Base-by-base conservation (phyloP, 2,329 filamentous ascomycete genomes). In the Dactylellina drechsleri region DNA sequence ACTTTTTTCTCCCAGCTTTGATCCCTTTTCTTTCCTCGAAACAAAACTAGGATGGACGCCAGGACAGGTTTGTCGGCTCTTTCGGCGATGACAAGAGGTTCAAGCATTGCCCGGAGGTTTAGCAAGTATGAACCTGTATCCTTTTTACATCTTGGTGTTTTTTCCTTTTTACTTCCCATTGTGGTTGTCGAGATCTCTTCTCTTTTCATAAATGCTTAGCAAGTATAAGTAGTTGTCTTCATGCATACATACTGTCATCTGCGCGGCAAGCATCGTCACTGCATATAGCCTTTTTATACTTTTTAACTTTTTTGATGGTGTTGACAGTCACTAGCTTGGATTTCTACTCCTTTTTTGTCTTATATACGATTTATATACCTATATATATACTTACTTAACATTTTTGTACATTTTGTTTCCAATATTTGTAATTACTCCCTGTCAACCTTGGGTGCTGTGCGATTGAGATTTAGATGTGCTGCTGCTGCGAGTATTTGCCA, bases 81-180 rank as follows among this genome's bases (percentile, higher is more conserved):
- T 74, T 59, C 70, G 70, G 70, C 70, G 70, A 74, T 74, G 70
- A 74, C 70, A 74, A 74, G 62, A 74, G 68, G 70, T 74, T 74
- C 70, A 74, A 74, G 70, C 70, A 74, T 74, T 74, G 70, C 64
- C 70, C 70, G 70, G 57, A 59, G 56, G 70, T 74, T 57, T 64
- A 64, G 62, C 62, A 74, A 67, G 62, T 36, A 67, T 45, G 70
- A 41, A 67, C 70, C 62, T 62, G 62, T 62, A 67, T 59, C 56
- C 57, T 57, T 74, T 59, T 59, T 60, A 36, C 70, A 64, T 74
- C 62, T 66, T 67, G 62, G 62, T 67, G 64, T 64, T 62, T 67
- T 74, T 66, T 66, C 52, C 54, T 49, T 45, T 31, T 57, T 70
- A 49, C 50, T 62, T 53, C 50, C 41, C 49, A 47, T 58, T 18